phyloP scores from a whole-genome alignment of 139 green algal species.

The Cymbomonas tetramitiformis region DNA sequence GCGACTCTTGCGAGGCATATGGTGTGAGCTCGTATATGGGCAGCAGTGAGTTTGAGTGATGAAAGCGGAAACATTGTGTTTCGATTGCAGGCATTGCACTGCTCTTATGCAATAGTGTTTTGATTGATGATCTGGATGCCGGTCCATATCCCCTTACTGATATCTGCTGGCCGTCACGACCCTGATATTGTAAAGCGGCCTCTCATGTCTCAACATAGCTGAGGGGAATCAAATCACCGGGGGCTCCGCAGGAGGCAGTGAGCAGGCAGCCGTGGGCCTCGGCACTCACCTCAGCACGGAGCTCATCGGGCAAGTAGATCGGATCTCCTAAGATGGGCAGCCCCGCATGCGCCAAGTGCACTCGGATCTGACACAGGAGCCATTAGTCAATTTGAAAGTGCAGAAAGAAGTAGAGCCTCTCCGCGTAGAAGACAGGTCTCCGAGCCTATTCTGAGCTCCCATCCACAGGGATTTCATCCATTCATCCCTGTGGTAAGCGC shows the following conservation, averaged over 20 bases:
- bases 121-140: not conserved
- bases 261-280: not conserved
- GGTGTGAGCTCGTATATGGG: no score
- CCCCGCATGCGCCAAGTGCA: conserved; percentile 12
- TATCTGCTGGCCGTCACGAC: not conserved
- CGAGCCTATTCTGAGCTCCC: no score
- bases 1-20: no score
- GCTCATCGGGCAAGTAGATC: conserved; percentile 12
- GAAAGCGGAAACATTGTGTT: no score
- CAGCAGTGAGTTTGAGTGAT: no score
- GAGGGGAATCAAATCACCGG: not conserved
- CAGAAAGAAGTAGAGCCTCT: no score
- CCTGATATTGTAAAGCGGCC: not conserved
- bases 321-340: conserved; percentile 16
- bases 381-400: no score
- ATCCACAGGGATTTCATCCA: no score
- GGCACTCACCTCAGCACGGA: not conserved
- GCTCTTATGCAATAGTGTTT: no score
- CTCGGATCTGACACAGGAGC: conserved; percentile 23
- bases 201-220: not conserved
- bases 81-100: no score
- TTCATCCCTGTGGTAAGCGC: no score
- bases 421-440: no score
- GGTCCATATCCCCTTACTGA: not conserved
- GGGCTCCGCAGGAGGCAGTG: not conserved